Base-by-base conservation (phyloP, 1,139 yeast genomes). In the Saccharomyces hybrid region DNA sequence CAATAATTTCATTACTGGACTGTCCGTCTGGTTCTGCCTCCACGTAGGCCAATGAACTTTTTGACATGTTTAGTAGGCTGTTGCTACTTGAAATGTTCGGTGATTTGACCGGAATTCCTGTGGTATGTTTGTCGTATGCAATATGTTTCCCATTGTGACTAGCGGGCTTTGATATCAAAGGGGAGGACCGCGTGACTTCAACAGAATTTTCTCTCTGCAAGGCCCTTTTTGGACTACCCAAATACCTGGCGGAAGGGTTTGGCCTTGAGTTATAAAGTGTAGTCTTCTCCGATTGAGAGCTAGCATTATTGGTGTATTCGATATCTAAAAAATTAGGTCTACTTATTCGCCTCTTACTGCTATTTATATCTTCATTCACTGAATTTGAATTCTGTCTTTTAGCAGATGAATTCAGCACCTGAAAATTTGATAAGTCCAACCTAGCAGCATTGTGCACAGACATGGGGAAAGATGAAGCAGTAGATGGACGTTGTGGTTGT, bases 21-120 rank as follows among this genome's bases (percentile, higher is more conserved):
- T 42, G 44, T 31, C 32, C 34, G 28, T 52, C 32, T 50, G 51
- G n/a, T 11, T 21, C 50, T 32, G 42, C 49, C 16, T 47, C 49
- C 12, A 47, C 38, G 8, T 19, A 27, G 19, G 49, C 24, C 4
- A 28, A 29, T 16, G 26, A 27, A 6, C 24, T 26, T 42, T 32
- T 14, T 42, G 44, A 26, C 28, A 31, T 9, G 44, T 47, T 28
- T 1, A 28, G 31, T 11, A 28, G 2, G 31, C 31, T 28, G 11
- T 28, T 28, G 11, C 31, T 8, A 28, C 31, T 28, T 28, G 31
- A 38, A 38, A 38, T 19, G 21, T 38, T 19, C 24, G 5, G n/a
- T 16, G 44, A 19, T 16, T 38, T 38, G 16, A 38, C 21, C 26
- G 9, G 3, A 9, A 16, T 8, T 19, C 19, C n/a, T 24, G 44